Conservation (phyloP, 2,329 filamentous ascomycete genomes). For the Trichoderma oligosporum region DNA sequence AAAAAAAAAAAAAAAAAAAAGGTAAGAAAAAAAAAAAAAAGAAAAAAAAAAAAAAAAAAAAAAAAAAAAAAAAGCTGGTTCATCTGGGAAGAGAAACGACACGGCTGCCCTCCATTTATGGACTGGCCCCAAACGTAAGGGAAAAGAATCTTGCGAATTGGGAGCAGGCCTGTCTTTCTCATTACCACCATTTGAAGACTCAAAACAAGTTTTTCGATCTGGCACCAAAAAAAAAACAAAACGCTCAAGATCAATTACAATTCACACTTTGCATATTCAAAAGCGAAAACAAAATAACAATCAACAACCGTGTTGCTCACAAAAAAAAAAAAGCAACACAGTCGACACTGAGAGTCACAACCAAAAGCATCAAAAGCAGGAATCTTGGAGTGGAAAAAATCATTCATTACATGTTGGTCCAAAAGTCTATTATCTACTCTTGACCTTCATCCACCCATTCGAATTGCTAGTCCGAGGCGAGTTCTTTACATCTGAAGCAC, state of each 20-base stretch:
- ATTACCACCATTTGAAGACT: not conserved
- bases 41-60: not conserved
- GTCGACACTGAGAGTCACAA: not conserved
- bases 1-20: not conserved
- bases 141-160: not conserved
- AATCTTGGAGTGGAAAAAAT: not conserved
- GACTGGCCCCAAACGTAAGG: too few species aligned
- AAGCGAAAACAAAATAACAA: not conserved
- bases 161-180: not conserved
- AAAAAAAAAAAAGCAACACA: not conserved
- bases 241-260: too few species aligned
- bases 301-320: not conserved
- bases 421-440: slow-evolving; percentile 22
- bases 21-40: not conserved
- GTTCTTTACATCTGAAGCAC: slow-evolving; percentile 23
- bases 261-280: too few species aligned
- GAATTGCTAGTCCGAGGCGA: slow-evolving; percentile 30
- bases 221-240: not conserved
- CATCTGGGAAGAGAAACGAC: not conserved
- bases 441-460: slow-evolving; percentile 42
- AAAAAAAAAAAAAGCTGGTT: not conserved
- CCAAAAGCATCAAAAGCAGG: not conserved
- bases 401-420: not conserved
- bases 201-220: not conserved
- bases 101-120: not conserved